Evolutionary conservation across 1,284 basidiomycete genomes (phyloP), one percentile per base, ranked within the genome.

Genomic region (Cryptococcus jaspeensis): DNA sequence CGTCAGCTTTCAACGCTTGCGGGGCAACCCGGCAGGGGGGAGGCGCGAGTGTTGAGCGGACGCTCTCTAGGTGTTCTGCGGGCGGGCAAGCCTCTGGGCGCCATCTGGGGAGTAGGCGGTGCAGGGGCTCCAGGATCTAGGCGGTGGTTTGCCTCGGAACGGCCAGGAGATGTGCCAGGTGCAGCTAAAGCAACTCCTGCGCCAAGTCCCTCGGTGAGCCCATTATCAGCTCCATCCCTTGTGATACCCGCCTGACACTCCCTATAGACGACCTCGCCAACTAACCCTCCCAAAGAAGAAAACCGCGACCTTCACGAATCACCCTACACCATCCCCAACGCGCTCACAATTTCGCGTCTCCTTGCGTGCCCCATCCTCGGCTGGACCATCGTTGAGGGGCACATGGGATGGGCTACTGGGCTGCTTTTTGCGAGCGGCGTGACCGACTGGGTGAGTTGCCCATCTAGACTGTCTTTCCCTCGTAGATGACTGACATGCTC

Each of bases 281-380:
- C n/a, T n/a, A n/a, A n/a, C n/a, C 47, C 57, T 28, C 44, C 49
- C 12, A 35, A 38, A 45, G 54, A 50, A 18, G 40, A 51, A 42
- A n/a, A 37, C 13, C 8, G 43, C 11, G 69, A 76, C 40, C 67
- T 83, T 1, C 81, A 82, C 51, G 95, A 99, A 79, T 94, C 97
- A 68, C 93, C 96, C 49, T 95, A 95, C 78, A 99, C 95, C 0
- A 71, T 96, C 38, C 95, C 95, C 0, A 99, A 99, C 74, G 73
- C 92, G 4, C 81, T 99, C 48, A 99, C 95, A 2, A 70, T 87
- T 13, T 90, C 90, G 2, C 84, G 95, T 36, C 93, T 99, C 62
- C 69, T 85, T 16, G 84, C 92, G 0, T 96, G 92, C 70, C 95
- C 96, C 4, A 81, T 90, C 36, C 84, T 99, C 28, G 95, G 90